These are phyloP conservation scores for Phytophthora capsici DNA, from an alignment of 352 stramenopile species.

Conservation along the genomic window DNA sequence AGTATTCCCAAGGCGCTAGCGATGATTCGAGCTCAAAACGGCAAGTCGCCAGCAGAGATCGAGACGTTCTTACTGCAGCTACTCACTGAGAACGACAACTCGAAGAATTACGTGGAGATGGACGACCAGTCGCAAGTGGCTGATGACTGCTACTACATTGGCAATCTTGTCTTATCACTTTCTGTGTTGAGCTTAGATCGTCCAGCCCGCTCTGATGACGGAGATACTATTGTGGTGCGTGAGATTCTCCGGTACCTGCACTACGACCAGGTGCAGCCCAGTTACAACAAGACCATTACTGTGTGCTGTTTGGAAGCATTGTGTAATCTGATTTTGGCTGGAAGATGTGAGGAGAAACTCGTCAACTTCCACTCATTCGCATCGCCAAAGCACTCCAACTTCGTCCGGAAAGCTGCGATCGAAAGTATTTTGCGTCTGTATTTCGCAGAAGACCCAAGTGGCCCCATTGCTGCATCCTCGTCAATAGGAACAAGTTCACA, in stretches of 20 bases:
- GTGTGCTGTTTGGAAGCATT: conserved; percentile 84
- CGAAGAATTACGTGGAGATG: conserved; percentile 91
- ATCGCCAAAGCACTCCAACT: conserved; percentile 72
- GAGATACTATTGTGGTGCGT: conserved; percentile 58
- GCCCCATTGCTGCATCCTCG: conserved; percentile 20
- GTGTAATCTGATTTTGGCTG: conserved; percentile 78
- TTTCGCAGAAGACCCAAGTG: conserved; percentile 80
- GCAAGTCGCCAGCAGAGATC: conserved; percentile 79
- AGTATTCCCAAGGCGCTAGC: conserved; percentile 77
- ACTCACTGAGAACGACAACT: conserved; percentile 88
- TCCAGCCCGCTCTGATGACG: conserved; percentile 47
- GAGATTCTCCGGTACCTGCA: conserved; percentile 84
- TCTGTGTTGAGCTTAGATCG: conserved; percentile 75
- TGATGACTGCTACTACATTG: conserved; percentile 88
- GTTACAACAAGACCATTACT: conserved; percentile 82
- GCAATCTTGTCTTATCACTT: conserved; percentile 75
- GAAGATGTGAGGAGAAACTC: conserved; percentile 68
- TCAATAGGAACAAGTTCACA: conserved; percentile 21
- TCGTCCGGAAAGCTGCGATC: conserved; percentile 85
- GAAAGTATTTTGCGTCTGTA: conserved; percentile 86
- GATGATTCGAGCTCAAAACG: conserved; percentile 81
- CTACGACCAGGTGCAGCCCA: conserved; percentile 87
- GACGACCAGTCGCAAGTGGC: conserved; percentile 85
- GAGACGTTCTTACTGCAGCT: conserved; percentile 82
- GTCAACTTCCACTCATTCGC: conserved; percentile 79